Base-by-base conservation (phyloP, 371 early-diverging fungal genomes). In the Actinomortierella ambigua region DNA sequence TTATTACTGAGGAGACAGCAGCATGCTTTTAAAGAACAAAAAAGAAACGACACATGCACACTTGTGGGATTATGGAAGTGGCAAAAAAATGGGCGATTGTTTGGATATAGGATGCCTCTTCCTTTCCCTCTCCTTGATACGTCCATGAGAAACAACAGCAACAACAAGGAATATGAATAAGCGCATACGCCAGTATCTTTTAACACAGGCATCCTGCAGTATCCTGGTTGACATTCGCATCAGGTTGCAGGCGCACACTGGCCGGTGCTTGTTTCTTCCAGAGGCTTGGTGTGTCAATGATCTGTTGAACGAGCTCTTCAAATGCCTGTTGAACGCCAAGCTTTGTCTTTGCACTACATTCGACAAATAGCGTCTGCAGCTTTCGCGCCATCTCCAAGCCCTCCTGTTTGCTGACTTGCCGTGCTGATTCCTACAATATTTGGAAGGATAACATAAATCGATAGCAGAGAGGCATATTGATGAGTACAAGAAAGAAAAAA, bases 301-400 rank as follows among this genome's bases (percentile, higher is more conserved):
- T 91, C 88, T 93, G 92, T 59, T 83, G 85, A 15, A 95, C 96
- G 53, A 96, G 82, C 77, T 95, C 95, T 62, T 92, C 92, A 64
- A 96, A 91, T 6, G 93, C 95, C 68, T 94, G 91, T 67, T 87
- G 81, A 8, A 97, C 94, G 17, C 95, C 95, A 28, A 85, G 69
- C 59, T 85, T 91, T 24, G 95, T 95, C 82, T 96, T 97, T 53
- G 99, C 99, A 68, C 93, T 93, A 57, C 95, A 94, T 80, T 98
- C 99, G 44, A 96, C 85, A 76, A 95, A 98, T 60, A 98, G 79
- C 2, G 96, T 92, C 43, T 93, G 90, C 70, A 92, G 82, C 61
- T 88, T 85, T 55, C 87, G 83, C 13, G 98, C 98, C 68, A 92
- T 90, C 7, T 87, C 93, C 47, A 88, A 87, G 17, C 97, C 99